A percentile compares a stretch with the other conserved stretches of the same genome.
Conservation (phyloP, 2,329 filamentous ascomycete genomes). For the Macroventuria anomochaeta region DNA sequence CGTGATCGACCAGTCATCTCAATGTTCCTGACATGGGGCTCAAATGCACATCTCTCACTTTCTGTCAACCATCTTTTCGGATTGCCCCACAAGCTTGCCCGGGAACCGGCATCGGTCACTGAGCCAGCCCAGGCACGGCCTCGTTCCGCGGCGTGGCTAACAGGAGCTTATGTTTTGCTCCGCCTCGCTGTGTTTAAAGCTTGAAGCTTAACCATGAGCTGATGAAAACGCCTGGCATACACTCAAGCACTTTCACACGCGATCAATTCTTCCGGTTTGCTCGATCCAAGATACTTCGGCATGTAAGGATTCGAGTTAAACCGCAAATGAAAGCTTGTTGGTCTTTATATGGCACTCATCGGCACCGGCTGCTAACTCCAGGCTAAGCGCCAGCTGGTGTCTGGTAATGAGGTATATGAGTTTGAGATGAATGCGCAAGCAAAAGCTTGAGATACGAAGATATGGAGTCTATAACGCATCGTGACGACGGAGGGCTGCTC, state of each 20-base stretch:
- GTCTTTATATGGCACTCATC: constrained; percentile 26
- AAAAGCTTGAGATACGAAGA: background rate
- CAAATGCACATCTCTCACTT: constrained; percentile 1
- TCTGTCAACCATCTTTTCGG: background rate
- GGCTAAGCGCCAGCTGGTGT: constrained; percentile 3
- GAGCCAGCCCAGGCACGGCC: constrained; percentile 3
- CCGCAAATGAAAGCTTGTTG: constrained; percentile 16
- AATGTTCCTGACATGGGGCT: background rate
- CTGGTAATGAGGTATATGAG: background rate
- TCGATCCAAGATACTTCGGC: background rate
- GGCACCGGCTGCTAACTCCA: constrained; percentile 10
- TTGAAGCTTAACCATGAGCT: background rate
- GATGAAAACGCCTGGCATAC: background rate
- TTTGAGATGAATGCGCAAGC: background rate
- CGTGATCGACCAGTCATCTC: background rate
- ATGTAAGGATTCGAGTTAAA: background rate
- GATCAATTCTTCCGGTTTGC: constrained; percentile 2
- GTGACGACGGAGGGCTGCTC: constrained; percentile 1
- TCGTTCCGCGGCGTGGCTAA: constrained; percentile 3
- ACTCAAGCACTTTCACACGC: background rate
- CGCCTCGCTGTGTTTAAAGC: constrained; percentile 1
- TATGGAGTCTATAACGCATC: background rate
- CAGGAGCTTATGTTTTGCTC: constrained; percentile 9
- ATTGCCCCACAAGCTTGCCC: constrained; percentile 9
- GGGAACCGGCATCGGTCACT: constrained; percentile 10